Percentiles rank a stretch among this genome's conserved stretches.
These are phyloP conservation scores for Strobilomyces echinocephalus DNA, from an alignment of 768 basidiomycete species.

Conservation along the genomic window DNA sequence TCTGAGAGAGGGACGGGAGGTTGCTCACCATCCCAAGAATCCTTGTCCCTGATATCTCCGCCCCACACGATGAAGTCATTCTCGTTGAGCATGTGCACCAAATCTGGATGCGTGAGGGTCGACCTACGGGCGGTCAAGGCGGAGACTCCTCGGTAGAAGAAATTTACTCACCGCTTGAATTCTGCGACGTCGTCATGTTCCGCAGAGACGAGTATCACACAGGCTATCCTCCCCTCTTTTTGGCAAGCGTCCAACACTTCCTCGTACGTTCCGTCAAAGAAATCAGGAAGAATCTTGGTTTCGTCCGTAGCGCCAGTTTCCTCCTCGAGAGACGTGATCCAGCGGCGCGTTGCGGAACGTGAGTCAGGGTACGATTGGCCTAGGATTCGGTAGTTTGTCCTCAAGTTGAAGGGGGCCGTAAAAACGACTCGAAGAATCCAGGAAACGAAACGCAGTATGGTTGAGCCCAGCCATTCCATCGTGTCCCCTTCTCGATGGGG, in stretches of 20 bases:
- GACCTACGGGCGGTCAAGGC: conserved; percentile 36
- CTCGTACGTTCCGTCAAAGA: conserved; percentile 78
- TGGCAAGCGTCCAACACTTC: conserved; percentile 67
- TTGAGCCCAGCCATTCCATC: conserved; percentile 20
- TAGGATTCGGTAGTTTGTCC: no score
- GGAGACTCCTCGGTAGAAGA: neutral
- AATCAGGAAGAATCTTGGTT: conserved; percentile 66
- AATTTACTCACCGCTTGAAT: conserved; percentile 72
- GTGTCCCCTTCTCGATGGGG: no score
- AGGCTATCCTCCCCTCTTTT: conserved; percentile 67
- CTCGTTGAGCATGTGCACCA: conserved; percentile 65
- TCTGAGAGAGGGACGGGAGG: neutral
- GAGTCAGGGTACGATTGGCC: conserved; percentile 34
- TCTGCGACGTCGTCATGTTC: conserved; percentile 87
- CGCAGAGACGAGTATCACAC: conserved; percentile 77
- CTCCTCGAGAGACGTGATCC: conserved; percentile 78
- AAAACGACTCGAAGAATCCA: conserved; percentile 66
- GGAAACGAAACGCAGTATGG: conserved; percentile 60
- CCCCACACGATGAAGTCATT: conserved; percentile 87
- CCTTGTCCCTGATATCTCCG: conserved; percentile 78
- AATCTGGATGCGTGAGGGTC: conserved; percentile 68
- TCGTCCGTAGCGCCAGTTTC: conserved; percentile 69
- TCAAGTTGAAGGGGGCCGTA: conserved; percentile 28
- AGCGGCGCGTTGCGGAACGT: conserved; percentile 61
- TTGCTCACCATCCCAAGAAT: conserved; percentile 68